Base-by-base conservation (phyloP, 768 basidiomycete species). In the Russula virescens region DNA sequence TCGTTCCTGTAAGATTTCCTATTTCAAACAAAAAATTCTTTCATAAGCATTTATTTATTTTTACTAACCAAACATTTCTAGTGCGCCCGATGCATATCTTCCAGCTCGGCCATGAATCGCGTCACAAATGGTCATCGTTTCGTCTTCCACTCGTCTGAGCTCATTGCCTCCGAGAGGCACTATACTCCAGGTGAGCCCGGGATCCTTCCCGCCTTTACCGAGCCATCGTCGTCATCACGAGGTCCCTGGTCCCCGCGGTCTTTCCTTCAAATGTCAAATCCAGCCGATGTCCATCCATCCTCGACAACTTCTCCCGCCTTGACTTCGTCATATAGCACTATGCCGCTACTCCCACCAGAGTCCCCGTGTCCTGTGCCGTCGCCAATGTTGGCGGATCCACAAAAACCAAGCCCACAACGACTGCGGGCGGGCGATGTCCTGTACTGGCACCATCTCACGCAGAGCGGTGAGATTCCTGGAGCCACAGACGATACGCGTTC, bases 91-190 rank as follows among this genome's bases (percentile, higher is more conserved):
- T 94, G 91, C 73, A 91, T 86, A 19, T 82, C 84, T 18, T 87
- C 87, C 2, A 84, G 86, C 55, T 79, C 81, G 52, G 79, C 79
- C 6, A 83, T 81, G 19, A 87, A 87, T 72, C 83, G 88, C 62
- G 79, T 84, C 9, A 90, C 90, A 25, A 93, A 92, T 72, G 89
- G 89, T 10, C 90, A 92, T 72, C 84, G 89, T 34, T 94, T 89
- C 72, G 91, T 94, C 40, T 94, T 93, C 72, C 89, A 93, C 76
- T 87, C 86, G 45, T 80, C 73, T 65, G 86, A 87, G 73, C 83
- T 91, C 56, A 66, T 73, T 26, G 82, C 82, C 10, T 80, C 80
- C 28, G 86, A 88, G 69, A 82, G 89, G 47, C 79, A 80, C 68
- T 86, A 89, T 66, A 75, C 88, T 60, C 74, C 74, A 40, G 78